Percentiles rank a stretch among this genome's conserved stretches.
Evolutionary conservation across 495 filamentous ascomycete genomes (phyloP).

Genomic region (Talaromyces borbonicus): DNA sequence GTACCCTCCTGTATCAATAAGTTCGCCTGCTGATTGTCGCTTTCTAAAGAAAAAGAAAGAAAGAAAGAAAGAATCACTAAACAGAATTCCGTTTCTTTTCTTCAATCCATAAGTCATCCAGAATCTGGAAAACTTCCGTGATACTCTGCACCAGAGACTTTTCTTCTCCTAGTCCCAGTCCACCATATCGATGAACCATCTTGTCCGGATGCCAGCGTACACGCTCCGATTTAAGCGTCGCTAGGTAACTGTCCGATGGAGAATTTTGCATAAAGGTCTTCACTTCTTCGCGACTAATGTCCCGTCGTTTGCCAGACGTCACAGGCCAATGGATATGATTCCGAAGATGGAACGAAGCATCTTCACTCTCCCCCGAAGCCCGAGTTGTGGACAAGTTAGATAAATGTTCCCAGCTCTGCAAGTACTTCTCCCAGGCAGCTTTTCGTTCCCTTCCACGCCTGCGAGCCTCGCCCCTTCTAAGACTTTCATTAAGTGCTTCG

Average conservation of each 20-base stretch:
- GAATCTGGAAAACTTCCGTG: constrained; percentile 83
- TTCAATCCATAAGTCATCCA: constrained; percentile 75
- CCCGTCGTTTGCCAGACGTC: constrained; percentile 45
- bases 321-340: constrained; percentile 72
- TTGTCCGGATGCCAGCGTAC: constrained; percentile 98
- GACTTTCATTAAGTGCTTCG: constrained; percentile 39
- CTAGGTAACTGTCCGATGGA: constrained; percentile 35
- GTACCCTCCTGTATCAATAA: too few relatives aligned
- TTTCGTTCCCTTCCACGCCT: constrained; percentile 40
- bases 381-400: constrained; percentile 14
- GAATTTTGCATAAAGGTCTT: constrained; percentile 53
- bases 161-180: constrained; percentile 48
- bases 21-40: too few relatives aligned
- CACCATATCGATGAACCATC: constrained; percentile 81
- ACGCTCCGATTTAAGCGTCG: constrained; percentile 70
- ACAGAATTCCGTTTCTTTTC: constrained; percentile 20
- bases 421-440: constrained; percentile 55
- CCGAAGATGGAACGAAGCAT: constrained; percentile 15
- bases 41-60: too few relatives aligned
- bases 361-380: constrained; percentile 4
- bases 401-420: constrained; percentile 49
- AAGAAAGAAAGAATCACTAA: too few relatives aligned
- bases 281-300: constrained; percentile 53
- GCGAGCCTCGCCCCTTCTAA: constrained; percentile 41
- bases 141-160: constrained; percentile 63